These are phyloP conservation scores for Rhododendron henanense DNA, from an alignment of 148 eudicot genomes.

Conservation along the genomic window DNA sequence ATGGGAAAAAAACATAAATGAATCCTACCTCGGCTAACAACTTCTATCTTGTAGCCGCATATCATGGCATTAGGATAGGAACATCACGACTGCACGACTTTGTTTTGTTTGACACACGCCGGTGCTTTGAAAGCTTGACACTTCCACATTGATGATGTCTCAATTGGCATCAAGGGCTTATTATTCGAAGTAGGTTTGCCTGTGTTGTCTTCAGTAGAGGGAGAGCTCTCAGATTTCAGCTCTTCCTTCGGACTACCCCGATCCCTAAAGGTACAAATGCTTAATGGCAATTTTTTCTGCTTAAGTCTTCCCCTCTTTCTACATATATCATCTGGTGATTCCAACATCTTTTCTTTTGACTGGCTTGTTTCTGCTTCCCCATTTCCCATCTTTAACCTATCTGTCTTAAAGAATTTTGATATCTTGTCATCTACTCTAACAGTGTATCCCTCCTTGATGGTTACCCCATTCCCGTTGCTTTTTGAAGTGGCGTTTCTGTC, in stretches of 20 bases:
- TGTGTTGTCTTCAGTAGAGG: slow-evolving; percentile 23
- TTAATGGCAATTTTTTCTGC: slow-evolving; percentile 80
- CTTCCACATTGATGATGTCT: slow-evolving; percentile 62
- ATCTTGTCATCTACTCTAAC: slow-evolving; percentile 38
- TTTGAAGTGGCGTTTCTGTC: slow-evolving; percentile 25
- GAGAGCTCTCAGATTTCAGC: slow-evolving; percentile 31
- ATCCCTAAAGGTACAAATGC: slow-evolving; percentile 70
- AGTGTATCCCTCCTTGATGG: slow-evolving; percentile 22
- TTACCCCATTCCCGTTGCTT: slow-evolving; percentile 33
- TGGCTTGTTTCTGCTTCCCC: slow-evolving; percentile 45
- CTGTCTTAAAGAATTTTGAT: slow-evolving; percentile 32
- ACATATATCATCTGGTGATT: slow-evolving; percentile 36
- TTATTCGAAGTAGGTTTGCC: slow-evolving; percentile 27
- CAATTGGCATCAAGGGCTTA: slow-evolving; percentile 35
- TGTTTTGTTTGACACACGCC: slow-evolving; percentile 61
- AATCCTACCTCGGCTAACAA: slow-evolving; percentile 40
- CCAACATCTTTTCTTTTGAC: slow-evolving; percentile 30
- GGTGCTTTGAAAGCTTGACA: slow-evolving; percentile 75
- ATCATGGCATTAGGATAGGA: slow-evolving; percentile 14
- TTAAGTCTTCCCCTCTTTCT: slow-evolving; percentile 79
- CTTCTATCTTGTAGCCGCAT: slow-evolving; percentile 22
- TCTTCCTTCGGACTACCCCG: slow-evolving; percentile 59
- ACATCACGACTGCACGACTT: slow-evolving; percentile 63
- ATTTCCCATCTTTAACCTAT: slow-evolving; percentile 32
- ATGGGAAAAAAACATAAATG: slow-evolving; percentile 34